A percentile compares a stretch with the other conserved stretches of the same genome.
Conservation (phyloP, 441 rosid species). For the Metrosideros polymorpha region DNA sequence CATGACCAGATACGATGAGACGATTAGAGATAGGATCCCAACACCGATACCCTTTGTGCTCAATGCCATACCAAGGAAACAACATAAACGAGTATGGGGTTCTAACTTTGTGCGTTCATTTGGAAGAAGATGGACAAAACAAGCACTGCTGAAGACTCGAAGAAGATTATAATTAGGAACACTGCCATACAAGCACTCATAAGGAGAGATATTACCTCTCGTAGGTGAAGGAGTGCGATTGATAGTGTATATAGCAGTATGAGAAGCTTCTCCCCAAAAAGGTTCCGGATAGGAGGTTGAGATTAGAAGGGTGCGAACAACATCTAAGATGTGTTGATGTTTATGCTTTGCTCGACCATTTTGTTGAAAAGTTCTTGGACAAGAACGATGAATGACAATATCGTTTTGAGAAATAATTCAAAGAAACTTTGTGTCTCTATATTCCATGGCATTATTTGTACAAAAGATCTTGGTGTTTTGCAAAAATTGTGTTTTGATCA, state of each 20-base stretch:
- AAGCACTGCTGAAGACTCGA: neutral
- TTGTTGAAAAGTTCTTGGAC: conserved; percentile 1
- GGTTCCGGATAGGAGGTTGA: neutral
- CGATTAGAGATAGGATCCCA: neutral
- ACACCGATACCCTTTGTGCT: neutral
- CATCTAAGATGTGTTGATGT: conserved; percentile 1
- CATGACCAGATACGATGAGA: neutral
- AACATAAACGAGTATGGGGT: neutral
- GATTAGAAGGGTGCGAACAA: neutral
- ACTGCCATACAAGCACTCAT: neutral
- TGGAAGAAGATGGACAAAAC: neutral
- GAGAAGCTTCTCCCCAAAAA: neutral
- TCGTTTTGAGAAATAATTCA: neutral
- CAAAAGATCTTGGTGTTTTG: neutral
- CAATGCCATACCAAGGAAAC: neutral
- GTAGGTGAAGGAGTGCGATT: neutral
- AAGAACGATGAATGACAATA: neutral
- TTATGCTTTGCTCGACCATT: conserved; percentile 6
- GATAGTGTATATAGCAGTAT: neutral
- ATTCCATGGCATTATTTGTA: neutral
- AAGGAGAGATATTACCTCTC: neutral
- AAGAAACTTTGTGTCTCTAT: neutral
- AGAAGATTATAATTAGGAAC: neutral
- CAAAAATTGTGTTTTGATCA: neutral
- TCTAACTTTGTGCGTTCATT: neutral